Evolutionary conservation across 371 early-diverging fungal genomes (phyloP).

Genomic region (Zancudomyces culisetae): DNA sequence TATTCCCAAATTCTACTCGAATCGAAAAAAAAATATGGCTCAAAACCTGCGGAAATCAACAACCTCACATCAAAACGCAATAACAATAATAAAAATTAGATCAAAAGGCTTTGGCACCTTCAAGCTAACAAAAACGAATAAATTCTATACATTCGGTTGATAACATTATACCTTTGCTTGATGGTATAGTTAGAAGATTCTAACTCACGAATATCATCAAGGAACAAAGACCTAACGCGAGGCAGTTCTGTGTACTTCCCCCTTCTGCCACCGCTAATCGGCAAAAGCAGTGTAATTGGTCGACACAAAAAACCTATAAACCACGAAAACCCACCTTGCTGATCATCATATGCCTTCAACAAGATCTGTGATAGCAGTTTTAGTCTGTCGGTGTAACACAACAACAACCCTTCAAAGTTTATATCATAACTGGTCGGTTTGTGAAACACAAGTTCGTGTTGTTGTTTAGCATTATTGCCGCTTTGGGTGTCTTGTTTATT

Average conservation of each 20-base stretch:
- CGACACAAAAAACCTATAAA: not conserved
- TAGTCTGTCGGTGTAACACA: conserved; percentile 23
- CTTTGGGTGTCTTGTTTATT: conserved; percentile 42
- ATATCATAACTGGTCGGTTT: too few species aligned
- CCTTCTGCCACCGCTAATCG: not conserved
- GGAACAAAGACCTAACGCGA: conserved; percentile 37
- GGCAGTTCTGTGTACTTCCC: conserved; percentile 20
- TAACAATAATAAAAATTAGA: too few species aligned
- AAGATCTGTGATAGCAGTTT: conserved; percentile 9
- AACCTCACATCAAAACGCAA: too few species aligned
- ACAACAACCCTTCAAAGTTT: conserved; percentile 22
- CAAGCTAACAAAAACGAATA: conserved; percentile 22
- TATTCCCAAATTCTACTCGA: too few species aligned
- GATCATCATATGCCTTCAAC: not conserved
- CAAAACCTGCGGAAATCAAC: too few species aligned
- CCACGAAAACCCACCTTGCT: too few species aligned
- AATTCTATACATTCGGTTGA: conserved; percentile 40
- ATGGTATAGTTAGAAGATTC: conserved; percentile 37
- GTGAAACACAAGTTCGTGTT: too few species aligned
- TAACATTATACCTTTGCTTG: conserved; percentile 34
- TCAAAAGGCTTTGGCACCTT: too few species aligned
- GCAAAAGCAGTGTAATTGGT: too few species aligned
- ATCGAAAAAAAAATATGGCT: too few species aligned
- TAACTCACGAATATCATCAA: conserved; percentile 48
- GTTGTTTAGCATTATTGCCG: too few species aligned